Evolutionary conservation across 768 basidiomycete genomes (phyloP), one percentile per base, ranked within the genome.

Genomic region (Suillus clintonianus): DNA sequence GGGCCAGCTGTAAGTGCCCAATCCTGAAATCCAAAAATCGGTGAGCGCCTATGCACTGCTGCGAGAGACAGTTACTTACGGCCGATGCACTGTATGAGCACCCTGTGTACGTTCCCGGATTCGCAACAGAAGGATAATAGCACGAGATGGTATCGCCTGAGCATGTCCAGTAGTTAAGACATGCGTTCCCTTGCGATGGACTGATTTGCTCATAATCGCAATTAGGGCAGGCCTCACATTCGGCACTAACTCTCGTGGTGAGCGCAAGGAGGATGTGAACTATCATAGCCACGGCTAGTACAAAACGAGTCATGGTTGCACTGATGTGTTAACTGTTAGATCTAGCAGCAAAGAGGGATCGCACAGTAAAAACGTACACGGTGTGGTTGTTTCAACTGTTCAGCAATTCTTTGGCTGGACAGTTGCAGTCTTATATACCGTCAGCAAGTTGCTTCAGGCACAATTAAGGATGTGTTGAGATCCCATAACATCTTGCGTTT

Each of bases 121-220:
- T 39, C 39, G 36, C 55, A 17, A 56, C 55, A 27, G 55, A 56
- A 10, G 55, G 55, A 24, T 56, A 56, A 37, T 5, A 56, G 22
- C 55, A 56, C 15, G 37, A 27, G 9, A 56, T 39, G 15, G 55
- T 56, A 19, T 56, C 55, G 5, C 55, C 55, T 39, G 24, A 27
- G 37, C 55, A 56, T 10, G 55, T 56, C 55, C 55, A 56, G 15
- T 39, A 56, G 37, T 56, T 56, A 15, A 56, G 55, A 19, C 55
- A 56, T 27, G 55, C 55, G 17, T 56, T 3, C 15, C 55, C 55
- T 56, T 56, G 37, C 10, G 22, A 1, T 24, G 5, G 1, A 24
- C 55, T 56, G 5, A 56, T 56, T 6, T 5, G 9, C 15, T 56
- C 55, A 27, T 56, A 56, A 24, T 56, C 55, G 37, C 55, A 56